phyloP scores from a whole-genome alignment of 2,329 filamentous ascomycete genomes.

The Penicillium sp. region DNA sequence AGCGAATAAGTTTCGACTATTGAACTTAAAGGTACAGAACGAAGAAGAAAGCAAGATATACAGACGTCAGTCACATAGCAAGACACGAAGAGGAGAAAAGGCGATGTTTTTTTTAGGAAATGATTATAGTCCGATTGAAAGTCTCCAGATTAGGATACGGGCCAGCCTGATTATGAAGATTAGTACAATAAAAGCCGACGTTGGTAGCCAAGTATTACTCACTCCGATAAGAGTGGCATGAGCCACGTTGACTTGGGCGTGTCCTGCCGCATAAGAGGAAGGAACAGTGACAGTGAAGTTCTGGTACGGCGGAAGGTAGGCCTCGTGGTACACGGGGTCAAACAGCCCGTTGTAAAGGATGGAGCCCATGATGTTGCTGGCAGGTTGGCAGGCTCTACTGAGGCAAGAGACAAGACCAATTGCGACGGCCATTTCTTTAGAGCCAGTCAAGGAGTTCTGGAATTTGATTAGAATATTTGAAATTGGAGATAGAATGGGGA shows the following conservation, averaged over 20 bases:
- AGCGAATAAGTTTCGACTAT: too few relatives aligned
- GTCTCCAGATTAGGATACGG: slow-evolving; percentile 22
- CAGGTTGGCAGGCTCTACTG: too few relatives aligned
- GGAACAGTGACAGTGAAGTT: slow-evolving; percentile 34
- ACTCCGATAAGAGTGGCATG: slow-evolving; percentile 33
- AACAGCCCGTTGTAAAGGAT: too few relatives aligned
- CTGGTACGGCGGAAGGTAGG: slow-evolving; percentile 5
- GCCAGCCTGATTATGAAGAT: slow-evolving; percentile 20
- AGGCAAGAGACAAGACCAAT: too few relatives aligned
- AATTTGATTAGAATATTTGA: too few relatives aligned
- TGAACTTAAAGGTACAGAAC: too few relatives aligned
- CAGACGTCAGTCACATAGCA: neutral
- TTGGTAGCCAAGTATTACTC: slow-evolving; percentile 10
- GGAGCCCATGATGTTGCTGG: too few relatives aligned
- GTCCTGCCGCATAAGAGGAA: slow-evolving; percentile 6
- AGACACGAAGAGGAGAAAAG: neutral
- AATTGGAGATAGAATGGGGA: too few relatives aligned
- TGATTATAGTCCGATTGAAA: slow-evolving; percentile 24
- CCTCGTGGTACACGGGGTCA: too few relatives aligned
- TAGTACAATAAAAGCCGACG: neutral
- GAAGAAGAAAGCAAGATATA: neutral
- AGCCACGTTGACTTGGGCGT: slow-evolving; percentile 27
- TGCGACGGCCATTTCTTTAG: too few relatives aligned
- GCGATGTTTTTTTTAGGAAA: slow-evolving; percentile 15
- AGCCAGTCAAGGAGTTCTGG: too few relatives aligned